These are phyloP conservation scores for Wickerhamomyces mucosus DNA, from an alignment of 805 yeast genomes.

Conservation along the genomic window DNA sequence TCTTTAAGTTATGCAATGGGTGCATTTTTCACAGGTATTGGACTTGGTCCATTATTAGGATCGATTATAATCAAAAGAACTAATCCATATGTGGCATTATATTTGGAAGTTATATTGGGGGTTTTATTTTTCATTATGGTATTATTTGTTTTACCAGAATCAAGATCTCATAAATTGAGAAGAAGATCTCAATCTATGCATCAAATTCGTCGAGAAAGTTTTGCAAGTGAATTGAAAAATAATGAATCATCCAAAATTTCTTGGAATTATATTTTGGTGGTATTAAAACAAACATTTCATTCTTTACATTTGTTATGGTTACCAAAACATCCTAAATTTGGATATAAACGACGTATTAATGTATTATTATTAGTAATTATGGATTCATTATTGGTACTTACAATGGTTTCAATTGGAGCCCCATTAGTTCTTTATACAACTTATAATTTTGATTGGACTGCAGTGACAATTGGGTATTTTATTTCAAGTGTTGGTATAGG, in stretches of 20 bases:
- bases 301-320: slow-evolving; percentile 50
- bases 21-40: slow-evolving; percentile 47
- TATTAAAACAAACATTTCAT: slow-evolving; percentile 7
- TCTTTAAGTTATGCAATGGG: slow-evolving; percentile 54
- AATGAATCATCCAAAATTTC: slow-evolving; percentile 1
- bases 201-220: slow-evolving; percentile 21
- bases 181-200: slow-evolving; percentile 37
- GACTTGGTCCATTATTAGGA: slow-evolving; percentile 56
- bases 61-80: slow-evolving; percentile 26
- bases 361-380: slow-evolving; percentile 39
- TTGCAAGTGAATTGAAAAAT: slow-evolving; percentile 18
- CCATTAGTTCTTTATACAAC: slow-evolving; percentile 44
- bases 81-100: slow-evolving; percentile 23
- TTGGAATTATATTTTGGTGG: neutral
- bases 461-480: slow-evolving; percentile 45
- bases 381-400: slow-evolving; percentile 33
- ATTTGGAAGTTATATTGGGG: slow-evolving; percentile 19
- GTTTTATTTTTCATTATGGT: slow-evolving; percentile 27
- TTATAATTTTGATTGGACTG: slow-evolving; percentile 42
- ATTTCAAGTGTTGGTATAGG: slow-evolving; percentile 42
- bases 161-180: slow-evolving; percentile 48
- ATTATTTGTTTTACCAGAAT: slow-evolving; percentile 44
- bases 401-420: slow-evolving; percentile 32
- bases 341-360: slow-evolving; percentile 30
- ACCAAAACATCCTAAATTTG: slow-evolving; percentile 26